These are phyloP conservation scores for Claviceps citrina DNA, from an alignment of 2,329 filamentous ascomycete species.

Conservation along the genomic window DNA sequence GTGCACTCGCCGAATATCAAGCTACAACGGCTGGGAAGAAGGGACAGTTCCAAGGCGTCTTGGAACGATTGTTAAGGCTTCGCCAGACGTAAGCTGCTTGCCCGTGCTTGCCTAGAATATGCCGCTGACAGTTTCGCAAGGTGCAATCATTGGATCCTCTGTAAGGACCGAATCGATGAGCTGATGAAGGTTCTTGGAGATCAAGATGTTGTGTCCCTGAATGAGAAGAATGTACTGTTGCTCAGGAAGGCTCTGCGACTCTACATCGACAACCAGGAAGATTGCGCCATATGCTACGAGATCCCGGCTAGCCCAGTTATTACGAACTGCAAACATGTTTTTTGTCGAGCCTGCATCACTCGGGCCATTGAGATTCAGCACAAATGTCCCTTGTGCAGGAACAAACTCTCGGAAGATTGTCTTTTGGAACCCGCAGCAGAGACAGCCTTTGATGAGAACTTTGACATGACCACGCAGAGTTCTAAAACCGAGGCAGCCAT, in stretches of 20 bases:
- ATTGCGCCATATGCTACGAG: conserved; percentile 72
- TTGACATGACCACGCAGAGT: conserved; percentile 51
- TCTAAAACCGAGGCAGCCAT: conserved; percentile 72
- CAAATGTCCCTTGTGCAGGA: conserved; percentile 75
- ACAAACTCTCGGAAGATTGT: conserved; percentile 43
- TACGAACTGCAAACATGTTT: conserved; percentile 70
- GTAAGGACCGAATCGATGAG: conserved; percentile 57
- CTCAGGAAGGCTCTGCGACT: conserved; percentile 63
- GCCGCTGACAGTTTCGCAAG: conserved; percentile 14
- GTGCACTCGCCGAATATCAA: conserved; percentile 48
- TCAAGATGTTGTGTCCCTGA: conserved; percentile 53
- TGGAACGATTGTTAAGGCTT: conserved; percentile 69
- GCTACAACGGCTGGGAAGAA: conserved; percentile 26
- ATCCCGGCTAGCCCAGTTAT: conserved; percentile 58
- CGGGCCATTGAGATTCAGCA: conserved; percentile 59
- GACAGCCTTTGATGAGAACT: conserved; percentile 29
- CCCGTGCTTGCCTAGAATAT: background rate
- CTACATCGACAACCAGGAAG: conserved; percentile 64
- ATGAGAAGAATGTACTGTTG: conserved; percentile 53
- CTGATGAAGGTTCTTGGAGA: conserved; percentile 55
- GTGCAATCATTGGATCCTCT: conserved; percentile 80
- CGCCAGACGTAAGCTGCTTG: conserved; percentile 46
- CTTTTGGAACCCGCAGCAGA: conserved; percentile 51
- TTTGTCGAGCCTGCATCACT: conserved; percentile 59
- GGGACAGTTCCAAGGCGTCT: conserved; percentile 54